Percentiles rank a stretch among this genome's conserved stretches.
Conservation (phyloP, 1,284 basidiomycete species). For the Erythrobasidium hasegawianum region DNA sequence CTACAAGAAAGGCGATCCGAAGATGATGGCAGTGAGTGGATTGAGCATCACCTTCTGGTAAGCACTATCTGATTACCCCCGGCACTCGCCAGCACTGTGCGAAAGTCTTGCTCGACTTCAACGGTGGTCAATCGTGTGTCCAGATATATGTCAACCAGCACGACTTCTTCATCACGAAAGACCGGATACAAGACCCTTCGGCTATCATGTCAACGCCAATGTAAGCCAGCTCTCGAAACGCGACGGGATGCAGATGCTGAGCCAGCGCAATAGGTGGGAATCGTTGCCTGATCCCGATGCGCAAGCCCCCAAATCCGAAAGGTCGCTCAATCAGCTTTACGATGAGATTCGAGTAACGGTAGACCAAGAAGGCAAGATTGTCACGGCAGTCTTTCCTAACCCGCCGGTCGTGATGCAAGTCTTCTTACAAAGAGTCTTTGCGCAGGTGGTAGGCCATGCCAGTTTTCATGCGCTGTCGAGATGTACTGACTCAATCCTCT, state of each 20-base stretch:
- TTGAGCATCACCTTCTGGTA: too few relatives aligned
- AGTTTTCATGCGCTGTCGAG: not conserved
- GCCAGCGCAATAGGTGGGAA: conserved; percentile 64
- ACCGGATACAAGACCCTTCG: conserved; percentile 57
- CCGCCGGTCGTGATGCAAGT: conserved; percentile 97
- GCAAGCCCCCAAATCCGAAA: conserved; percentile 72
- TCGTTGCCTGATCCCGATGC: conserved; percentile 72
- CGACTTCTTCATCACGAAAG: conserved; percentile 91
- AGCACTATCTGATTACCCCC: too few relatives aligned
- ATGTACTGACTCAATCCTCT: not conserved
- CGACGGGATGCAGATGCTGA: not conserved
- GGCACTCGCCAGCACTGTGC: conserved; percentile 97
- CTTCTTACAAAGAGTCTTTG: conserved; percentile 94
- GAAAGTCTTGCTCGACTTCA: conserved; percentile 93
- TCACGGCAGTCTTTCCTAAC: conserved; percentile 96
- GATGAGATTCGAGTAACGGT: conserved; percentile 85
- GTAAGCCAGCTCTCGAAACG: conserved; percentile 33
- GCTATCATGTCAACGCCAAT: conserved; percentile 39
- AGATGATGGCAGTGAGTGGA: conserved; percentile 97
- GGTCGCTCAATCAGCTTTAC: conserved; percentile 75
- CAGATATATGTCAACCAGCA: conserved; percentile 99
- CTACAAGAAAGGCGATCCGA: conserved; percentile 93
- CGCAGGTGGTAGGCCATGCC: conserved; percentile 72
- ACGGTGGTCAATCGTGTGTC: conserved; percentile 92
- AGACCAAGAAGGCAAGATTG: conserved; percentile 93